These are phyloP conservation scores for Diplotaxis tenuifolia DNA, from an alignment of 345 rosid species.

Conservation along the genomic window DNA sequence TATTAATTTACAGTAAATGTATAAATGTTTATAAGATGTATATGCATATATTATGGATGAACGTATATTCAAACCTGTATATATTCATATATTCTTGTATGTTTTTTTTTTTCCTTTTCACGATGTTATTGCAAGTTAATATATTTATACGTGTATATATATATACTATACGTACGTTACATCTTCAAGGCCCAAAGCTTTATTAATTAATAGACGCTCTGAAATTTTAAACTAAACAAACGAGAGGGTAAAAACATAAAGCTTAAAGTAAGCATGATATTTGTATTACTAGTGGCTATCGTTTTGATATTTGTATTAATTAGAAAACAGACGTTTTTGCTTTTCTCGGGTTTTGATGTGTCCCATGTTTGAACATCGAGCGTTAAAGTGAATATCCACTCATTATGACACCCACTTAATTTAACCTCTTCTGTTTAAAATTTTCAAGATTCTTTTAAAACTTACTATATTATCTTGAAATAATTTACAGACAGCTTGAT, in stretches of 20 bases:
- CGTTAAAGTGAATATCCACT: conserved; percentile 44
- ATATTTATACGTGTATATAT: not conserved
- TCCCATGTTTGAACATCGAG: conserved; percentile 44
- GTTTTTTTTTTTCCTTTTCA: not conserved
- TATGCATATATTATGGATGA: not conserved
- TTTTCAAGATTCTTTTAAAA: conserved; percentile 21
- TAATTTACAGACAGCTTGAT: conserved; percentile 58
- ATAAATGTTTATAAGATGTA: not conserved
- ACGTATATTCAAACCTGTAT: not conserved
- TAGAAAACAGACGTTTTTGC: conserved; percentile 25
- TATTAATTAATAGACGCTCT: conserved; percentile 5
- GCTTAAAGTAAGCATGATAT: conserved; percentile 22
- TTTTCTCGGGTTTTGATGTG: conserved; percentile 36
- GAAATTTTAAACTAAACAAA: not conserved
- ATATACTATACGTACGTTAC: conserved; percentile 1
- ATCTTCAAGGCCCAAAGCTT: not conserved
- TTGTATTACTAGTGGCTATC: conserved; percentile 11
- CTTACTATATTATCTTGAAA: not conserved
- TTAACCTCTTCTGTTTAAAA: conserved; percentile 28
- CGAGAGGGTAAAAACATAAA: conserved; percentile 23
- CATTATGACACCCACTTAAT: conserved; percentile 39
- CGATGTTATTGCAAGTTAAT: conserved; percentile 7
- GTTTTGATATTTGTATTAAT: conserved; percentile 6
- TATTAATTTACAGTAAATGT: too few relatives aligned
- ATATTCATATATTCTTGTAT: not conserved